These are phyloP conservation scores for Candida tetrigidarum DNA, from an alignment of 1,139 yeast genomes.

Conservation along the genomic window DNA sequence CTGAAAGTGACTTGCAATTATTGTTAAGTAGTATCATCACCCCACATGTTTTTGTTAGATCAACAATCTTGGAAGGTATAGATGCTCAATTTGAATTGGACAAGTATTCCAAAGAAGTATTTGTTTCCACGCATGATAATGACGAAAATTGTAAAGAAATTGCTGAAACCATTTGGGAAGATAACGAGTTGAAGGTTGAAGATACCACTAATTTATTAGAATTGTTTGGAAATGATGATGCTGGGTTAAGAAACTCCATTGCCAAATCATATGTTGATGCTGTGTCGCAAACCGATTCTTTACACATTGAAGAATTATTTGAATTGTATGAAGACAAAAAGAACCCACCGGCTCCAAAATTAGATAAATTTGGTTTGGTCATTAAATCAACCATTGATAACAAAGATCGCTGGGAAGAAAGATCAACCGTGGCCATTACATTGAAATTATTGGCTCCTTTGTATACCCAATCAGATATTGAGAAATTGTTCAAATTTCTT, in stretches of 20 bases:
- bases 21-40: conserved; percentile 63
- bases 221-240: conserved; percentile 57
- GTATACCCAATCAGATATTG: conserved; percentile 44
- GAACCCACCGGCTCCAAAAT: conserved; percentile 75
- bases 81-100: conserved; percentile 86
- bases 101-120: conserved; percentile 68
- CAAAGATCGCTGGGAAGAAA: conserved; percentile 79
- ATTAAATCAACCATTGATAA: conserved; percentile 63
- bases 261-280: conserved; percentile 53
- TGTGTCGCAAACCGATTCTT: conserved; percentile 18
- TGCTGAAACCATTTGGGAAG: conserved; percentile 87
- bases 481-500: conserved; percentile 59
- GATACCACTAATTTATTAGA: conserved; percentile 49
- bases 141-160: conserved; percentile 64
- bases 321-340: conserved; percentile 61
- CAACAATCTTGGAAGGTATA: conserved; percentile 77
- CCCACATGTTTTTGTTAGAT: conserved; percentile 72
- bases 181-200: conserved; percentile 58
- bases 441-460: conserved; percentile 61
- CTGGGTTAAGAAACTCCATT: conserved; percentile 68
- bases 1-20: conserved; percentile 58
- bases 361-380: conserved; percentile 81
- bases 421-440: conserved; percentile 80
- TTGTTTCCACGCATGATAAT: conserved; percentile 79
- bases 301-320: conserved; percentile 52